Evolutionary conservation across 257 asterid genomes (phyloP), one percentile per base, ranked within the genome.

Genomic region (Gentiana macrophylla): DNA sequence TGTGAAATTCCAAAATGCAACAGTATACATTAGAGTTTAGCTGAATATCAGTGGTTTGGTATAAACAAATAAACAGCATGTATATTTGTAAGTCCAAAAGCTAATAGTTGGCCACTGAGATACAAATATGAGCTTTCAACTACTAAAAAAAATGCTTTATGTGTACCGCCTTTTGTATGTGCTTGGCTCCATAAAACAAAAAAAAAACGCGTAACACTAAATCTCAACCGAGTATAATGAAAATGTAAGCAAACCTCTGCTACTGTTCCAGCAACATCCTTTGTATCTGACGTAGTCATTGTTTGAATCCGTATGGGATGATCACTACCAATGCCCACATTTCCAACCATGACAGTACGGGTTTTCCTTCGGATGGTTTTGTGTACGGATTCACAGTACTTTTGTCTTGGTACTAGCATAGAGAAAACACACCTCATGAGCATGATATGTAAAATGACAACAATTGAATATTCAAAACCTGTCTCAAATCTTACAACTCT

Each of bases 271-370:
- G 97, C 83, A 15, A 92, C 86, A 70, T 92, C 97, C 76, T 92
- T 92, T n/a, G 99, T 92, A 72, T 92, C 99, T 0, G 99, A 72
- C 36, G 97, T 92, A 67, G 99, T 88, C 97, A 92, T 92, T 38
- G 99, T 92, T 52, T 92, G 99, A 76, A 92, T 68, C 76, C 97
- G 82, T 52, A 92, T 85, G 35, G 99, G 99, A 80, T 92, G 99
- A 53, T 88, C 87, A 61, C 99, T 88, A 53, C 99, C 99, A 55
- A 92, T 76, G 46, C 95, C 84, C 56, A 92, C 97, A 71, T 92
- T 92, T 48, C 99, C 99, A 54, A 92, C 94, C 99, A 85, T 88
- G 70, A 92, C 99, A 0, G 97, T 92, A 55, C 89, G 46, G 53
- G 99, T 92, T 72, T 88, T 86, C 56, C 99, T 78, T 79, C 99